phyloP scores from a whole-genome alignment of 2,329 filamentous ascomycete species.

The Paracorniculantispora psalliotae region DNA sequence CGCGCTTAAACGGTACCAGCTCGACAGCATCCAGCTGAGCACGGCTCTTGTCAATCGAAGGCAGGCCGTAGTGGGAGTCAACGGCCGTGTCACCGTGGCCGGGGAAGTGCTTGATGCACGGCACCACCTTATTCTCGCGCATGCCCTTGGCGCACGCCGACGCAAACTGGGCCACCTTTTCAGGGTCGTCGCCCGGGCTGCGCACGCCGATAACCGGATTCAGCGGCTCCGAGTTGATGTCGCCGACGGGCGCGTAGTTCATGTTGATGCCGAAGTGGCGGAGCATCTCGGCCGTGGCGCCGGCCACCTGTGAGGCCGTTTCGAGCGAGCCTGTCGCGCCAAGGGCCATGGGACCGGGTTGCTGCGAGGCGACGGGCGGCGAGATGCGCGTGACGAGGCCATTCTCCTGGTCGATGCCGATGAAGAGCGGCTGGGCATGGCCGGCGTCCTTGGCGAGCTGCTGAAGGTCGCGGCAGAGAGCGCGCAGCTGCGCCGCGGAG shows the following conservation, averaged over 20 bases:
- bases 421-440: slow-evolving; percentile 22
- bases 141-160: slow-evolving; percentile 20
- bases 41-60: slow-evolving; percentile 21
- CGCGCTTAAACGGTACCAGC: slow-evolving; percentile 20
- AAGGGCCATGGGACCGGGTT: slow-evolving; percentile 23
- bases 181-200: slow-evolving; percentile 22
- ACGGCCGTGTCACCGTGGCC: slow-evolving; percentile 24
- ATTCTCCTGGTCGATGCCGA: slow-evolving; percentile 25
- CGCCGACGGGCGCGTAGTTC: slow-evolving; percentile 24
- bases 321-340: slow-evolving; percentile 19
- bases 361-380: slow-evolving; percentile 21
- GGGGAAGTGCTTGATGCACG: slow-evolving; percentile 25
- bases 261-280: slow-evolving; percentile 25
- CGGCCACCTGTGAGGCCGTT: slow-evolving; percentile 16
- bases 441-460: slow-evolving; percentile 20
- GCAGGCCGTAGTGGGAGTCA: slow-evolving; percentile 24
- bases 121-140: slow-evolving; percentile 17
- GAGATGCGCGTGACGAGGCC: slow-evolving; percentile 24
- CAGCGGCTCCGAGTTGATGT: slow-evolving; percentile 23
- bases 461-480: slow-evolving; percentile 21
- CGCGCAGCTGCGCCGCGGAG: slow-evolving; percentile 19
- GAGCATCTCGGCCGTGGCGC: slow-evolving; percentile 20
- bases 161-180: slow-evolving; percentile 18
- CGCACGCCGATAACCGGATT: slow-evolving; percentile 25
- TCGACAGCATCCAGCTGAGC: slow-evolving; percentile 19